Conservation (phyloP, 495 filamentous ascomycete genomes). For the Penicillium paxilli region DNA sequence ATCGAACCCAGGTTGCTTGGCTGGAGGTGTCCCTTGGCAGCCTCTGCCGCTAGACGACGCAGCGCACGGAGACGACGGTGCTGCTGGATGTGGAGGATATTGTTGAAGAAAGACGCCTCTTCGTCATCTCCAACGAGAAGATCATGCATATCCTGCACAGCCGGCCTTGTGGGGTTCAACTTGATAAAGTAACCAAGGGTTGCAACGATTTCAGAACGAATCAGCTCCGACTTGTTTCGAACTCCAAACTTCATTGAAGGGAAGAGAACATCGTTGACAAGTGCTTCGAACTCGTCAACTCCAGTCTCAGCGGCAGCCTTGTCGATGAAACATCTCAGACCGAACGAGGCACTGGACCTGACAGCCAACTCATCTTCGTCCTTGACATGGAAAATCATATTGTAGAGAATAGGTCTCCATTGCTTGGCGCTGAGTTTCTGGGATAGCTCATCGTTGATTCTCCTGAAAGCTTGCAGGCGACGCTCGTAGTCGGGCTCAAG, state of each 20-base stretch:
- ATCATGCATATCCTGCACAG: conserved; percentile 70
- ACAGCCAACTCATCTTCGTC: conserved; percentile 87
- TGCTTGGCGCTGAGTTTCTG: conserved; percentile 64
- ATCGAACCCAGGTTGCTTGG: conserved; percentile 80
- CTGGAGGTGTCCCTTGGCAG: conserved; percentile 58
- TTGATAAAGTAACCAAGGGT: conserved; percentile 77
- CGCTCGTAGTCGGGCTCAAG: conserved; percentile 86
- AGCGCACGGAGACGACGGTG: conserved; percentile 84
- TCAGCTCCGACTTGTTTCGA: conserved; percentile 75
- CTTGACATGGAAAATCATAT: conserved; percentile 84
- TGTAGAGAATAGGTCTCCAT: conserved; percentile 89
- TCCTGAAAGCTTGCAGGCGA: conserved; percentile 72
- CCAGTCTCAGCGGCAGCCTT: conserved; percentile 37
- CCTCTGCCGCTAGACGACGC: conserved; percentile 68
- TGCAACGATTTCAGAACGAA: conserved; percentile 76
- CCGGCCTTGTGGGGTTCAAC: conserved; percentile 63
- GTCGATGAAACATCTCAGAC: conserved; percentile 79
- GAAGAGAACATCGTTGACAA: conserved; percentile 64
- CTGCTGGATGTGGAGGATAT: conserved; percentile 87
- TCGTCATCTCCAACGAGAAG: conserved; percentile 78
- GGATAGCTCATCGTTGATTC: conserved; percentile 59
- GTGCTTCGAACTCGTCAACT: conserved; percentile 42
- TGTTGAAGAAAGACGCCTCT: conserved; percentile 90
- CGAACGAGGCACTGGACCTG: conserved; percentile 78
- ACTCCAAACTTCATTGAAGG: conserved; percentile 75